Evolutionary conservation across 331 rosid genomes (phyloP).

Genomic region (Malus hybrid): DNA sequence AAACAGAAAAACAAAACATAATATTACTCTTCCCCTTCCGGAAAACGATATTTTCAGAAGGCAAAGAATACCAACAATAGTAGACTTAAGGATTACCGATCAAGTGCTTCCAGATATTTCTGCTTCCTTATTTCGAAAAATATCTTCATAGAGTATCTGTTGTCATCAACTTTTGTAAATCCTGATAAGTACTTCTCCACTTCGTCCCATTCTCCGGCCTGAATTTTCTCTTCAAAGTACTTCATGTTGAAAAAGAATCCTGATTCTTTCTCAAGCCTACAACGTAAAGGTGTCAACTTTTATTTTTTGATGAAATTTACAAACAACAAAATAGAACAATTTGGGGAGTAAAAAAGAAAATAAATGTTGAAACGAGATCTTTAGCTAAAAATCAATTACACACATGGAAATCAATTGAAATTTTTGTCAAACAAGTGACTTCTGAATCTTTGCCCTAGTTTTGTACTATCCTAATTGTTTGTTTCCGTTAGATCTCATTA

Average conservation of each 20-base stretch:
- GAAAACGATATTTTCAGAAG: neutral
- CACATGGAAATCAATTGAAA: neutral
- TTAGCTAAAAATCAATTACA: neutral
- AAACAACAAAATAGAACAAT: neutral
- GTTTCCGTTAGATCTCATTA: neutral
- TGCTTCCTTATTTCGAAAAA: conserved; percentile 90
- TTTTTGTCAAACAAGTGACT: neutral
- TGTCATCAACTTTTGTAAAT: conserved; percentile 82
- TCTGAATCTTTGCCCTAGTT: neutral
- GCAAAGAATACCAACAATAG: neutral
- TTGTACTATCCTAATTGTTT: neutral
- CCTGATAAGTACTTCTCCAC: conserved; percentile 85
- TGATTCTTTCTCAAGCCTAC: conserved; percentile 86
- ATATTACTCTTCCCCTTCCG: too few relatives aligned
- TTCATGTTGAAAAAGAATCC: conserved; percentile 88
- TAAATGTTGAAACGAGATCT: neutral
- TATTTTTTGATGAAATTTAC: neutral
- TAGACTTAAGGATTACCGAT: conserved; percentile 46
- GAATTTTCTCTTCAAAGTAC: conserved; percentile 87
- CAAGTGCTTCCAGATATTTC: conserved; percentile 93
- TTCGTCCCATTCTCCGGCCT: conserved; percentile 93
- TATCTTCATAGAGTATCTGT: conserved; percentile 88
- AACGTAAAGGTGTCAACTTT: neutral
- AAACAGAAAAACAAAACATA: conserved; percentile 4
- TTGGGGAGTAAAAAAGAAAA: neutral